phyloP scores from a whole-genome alignment of 176 grass and related monocot species.

The Carex littledalei region DNA sequence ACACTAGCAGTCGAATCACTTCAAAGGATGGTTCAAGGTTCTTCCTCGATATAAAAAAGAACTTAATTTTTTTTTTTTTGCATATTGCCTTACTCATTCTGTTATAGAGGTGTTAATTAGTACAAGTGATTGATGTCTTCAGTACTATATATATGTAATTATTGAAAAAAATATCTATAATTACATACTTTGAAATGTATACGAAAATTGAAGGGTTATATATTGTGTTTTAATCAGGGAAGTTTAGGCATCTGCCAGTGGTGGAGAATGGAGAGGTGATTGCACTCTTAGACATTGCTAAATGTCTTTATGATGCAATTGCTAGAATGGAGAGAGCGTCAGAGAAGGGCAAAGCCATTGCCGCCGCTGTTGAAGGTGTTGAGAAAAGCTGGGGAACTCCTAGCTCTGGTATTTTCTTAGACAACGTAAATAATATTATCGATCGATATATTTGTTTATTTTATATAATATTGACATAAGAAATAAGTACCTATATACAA shows the following conservation, averaged over 20 bases:
- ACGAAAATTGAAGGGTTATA: neutral
- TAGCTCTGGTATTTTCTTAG: conserved; percentile 19
- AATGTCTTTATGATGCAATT: conserved; percentile 74
- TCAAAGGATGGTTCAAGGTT: conserved; percentile 80
- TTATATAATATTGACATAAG: neutral
- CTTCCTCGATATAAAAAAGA: neutral
- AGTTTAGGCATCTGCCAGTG: conserved; percentile 77
- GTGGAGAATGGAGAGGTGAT: conserved; percentile 92
- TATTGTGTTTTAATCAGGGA: conserved; percentile 35
- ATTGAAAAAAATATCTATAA: neutral
- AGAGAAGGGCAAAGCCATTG: conserved; percentile 57
- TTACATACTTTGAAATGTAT: neutral
- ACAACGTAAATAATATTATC: neutral
- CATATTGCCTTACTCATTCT: neutral
- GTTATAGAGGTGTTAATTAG: neutral
- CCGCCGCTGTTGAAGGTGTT: conserved; percentile 27
- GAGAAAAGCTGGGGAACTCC: conserved; percentile 56
- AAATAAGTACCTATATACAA: neutral
- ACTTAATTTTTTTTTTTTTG: neutral
- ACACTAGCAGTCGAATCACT: conserved; percentile 63
- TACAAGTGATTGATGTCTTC: neutral
- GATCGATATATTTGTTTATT: neutral
- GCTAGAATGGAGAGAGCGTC: conserved; percentile 54
- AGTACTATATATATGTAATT: neutral
- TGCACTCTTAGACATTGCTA: conserved; percentile 76